Percentiles rank a stretch among this genome's conserved stretches.
Evolutionary conservation across 345 rosid genomes (phyloP).

Genomic region (Anastatica hierochuntica): DNA sequence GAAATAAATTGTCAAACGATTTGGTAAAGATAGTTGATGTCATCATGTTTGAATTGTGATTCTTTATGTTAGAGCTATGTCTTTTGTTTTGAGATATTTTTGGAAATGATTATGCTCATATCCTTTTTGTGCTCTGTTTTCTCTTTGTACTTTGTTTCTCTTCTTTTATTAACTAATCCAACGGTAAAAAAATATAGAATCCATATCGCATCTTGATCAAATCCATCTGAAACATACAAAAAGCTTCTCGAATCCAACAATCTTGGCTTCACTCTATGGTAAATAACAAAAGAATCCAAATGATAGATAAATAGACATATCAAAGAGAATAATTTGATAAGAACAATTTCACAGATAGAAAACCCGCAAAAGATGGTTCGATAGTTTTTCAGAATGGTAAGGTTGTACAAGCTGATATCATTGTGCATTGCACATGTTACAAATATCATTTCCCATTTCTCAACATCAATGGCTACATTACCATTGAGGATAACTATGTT

Average conservation of each 20-base stretch:
- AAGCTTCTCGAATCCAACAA: slow-evolving; percentile 44
- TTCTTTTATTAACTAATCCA: no score
- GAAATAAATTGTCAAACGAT: no score
- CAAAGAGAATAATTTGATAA: not conserved
- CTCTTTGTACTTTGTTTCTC: no score
- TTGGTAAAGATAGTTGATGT: no score
- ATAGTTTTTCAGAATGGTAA: slow-evolving; percentile 49
- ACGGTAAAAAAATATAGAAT: no score
- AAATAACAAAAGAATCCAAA: not conserved
- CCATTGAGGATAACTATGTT: slow-evolving; percentile 67
- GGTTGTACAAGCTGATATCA: slow-evolving; percentile 39
- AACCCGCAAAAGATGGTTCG: slow-evolving; percentile 46
- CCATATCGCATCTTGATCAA: slow-evolving; percentile 53
- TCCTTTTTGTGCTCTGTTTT: no score
- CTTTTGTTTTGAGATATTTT: no score
- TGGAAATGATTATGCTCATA: no score
- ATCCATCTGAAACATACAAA: slow-evolving; percentile 35
- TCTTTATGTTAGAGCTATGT: no score
- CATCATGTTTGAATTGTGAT: no score
- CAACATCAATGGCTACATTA: slow-evolving; percentile 49
- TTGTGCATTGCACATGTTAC: slow-evolving; percentile 89
- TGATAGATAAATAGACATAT: not conserved
- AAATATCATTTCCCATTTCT: slow-evolving; percentile 80
- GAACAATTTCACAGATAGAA: slow-evolving; percentile 46
- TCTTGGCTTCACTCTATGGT: slow-evolving; percentile 85